Evolutionary conservation across 345 rosid species (phyloP), one percentile per base, ranked within the genome.

Genomic region (Eucalyptus tenuipes): DNA sequence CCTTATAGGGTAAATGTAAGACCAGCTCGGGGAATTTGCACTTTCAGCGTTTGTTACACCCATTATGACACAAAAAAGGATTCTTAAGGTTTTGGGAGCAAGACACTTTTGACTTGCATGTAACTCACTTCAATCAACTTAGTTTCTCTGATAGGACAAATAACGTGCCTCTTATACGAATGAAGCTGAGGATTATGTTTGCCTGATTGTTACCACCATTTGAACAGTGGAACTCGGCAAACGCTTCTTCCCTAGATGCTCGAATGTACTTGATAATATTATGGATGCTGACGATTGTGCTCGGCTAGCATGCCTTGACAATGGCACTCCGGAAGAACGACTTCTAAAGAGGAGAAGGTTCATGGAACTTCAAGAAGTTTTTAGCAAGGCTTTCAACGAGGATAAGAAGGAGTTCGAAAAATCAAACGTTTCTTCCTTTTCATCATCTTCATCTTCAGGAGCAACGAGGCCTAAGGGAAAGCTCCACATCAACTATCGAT

Each of bases 201-300:
- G 16, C 29, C 47, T 24, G 82, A 75, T 75, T 75, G 47, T 13
- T 37, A 37, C 82, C 82, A 18, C 11, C 45, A 71, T 88, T 22
- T 59, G 81, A 81, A 88, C 92, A 97, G 99, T 96, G 90, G 96
- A 93, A 87, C 95, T 97, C 0, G 99, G 97, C 50, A 94, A 94
- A 89, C 91, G 93, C 57, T 97, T 93, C 86, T 96, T 96, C 90
- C 99, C 96, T 42, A 94, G 96, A 9, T 97, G 99, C 91, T 97
- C 97, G 0, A 92, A 89, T 15, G 95, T 94, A 48, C 92, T 97
- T 3, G 92, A 93, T 92, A 94, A 92, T 90, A 96, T 97, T 87
- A 96, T 97, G 97, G 97, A 96, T 37, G 94, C 93, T 0, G 96
- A 94, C 10, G 97, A 96, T 87, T 88, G 95, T 22, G 90, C 94